Conservation (phyloP, 78 protist species). For the Dictyostelium capitatum region DNA sequence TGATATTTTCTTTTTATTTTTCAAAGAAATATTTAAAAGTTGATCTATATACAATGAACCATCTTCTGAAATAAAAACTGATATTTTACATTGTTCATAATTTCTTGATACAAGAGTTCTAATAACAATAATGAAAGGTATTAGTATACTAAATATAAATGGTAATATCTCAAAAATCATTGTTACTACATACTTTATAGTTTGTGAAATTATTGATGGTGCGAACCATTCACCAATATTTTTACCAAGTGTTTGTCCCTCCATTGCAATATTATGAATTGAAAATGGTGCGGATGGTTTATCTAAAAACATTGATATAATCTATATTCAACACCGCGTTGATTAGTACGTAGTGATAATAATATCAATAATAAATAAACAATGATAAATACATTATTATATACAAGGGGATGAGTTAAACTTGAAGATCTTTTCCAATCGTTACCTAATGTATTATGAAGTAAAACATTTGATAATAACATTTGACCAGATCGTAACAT, state of each 20-base stretch:
- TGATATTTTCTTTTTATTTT: background rate
- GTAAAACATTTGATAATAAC: constrained; percentile 53
- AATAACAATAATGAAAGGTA: no score
- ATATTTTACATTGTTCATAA: constrained; percentile 54
- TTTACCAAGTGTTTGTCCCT: constrained; percentile 68
- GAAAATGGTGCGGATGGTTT: constrained; percentile 85
- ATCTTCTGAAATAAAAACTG: constrained; percentile 74
- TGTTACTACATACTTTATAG: constrained; percentile 31
- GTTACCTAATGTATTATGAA: constrained; percentile 30
- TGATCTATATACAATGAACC: constrained; percentile 75
- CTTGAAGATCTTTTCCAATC: constrained; percentile 27
- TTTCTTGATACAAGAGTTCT: constrained; percentile 19
- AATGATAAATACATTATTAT: background rate
- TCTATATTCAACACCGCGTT: background rate
- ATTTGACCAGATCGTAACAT: constrained; percentile 84
- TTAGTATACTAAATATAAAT: no score
- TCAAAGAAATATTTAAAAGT: constrained; percentile 61
- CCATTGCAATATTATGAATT: constrained; percentile 82
- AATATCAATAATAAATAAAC: no score
- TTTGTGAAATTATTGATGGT: constrained; percentile 78
- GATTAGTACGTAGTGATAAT: no score
- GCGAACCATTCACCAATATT: constrained; percentile 91
- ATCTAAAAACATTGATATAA: constrained; percentile 71
- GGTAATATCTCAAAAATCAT: constrained; percentile 15
- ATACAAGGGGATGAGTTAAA: background rate